Evolutionary conservation across 345 rosid genomes (phyloP), one percentile per base, ranked within the genome.

Genomic region (Rhodamnia rubescens): DNA sequence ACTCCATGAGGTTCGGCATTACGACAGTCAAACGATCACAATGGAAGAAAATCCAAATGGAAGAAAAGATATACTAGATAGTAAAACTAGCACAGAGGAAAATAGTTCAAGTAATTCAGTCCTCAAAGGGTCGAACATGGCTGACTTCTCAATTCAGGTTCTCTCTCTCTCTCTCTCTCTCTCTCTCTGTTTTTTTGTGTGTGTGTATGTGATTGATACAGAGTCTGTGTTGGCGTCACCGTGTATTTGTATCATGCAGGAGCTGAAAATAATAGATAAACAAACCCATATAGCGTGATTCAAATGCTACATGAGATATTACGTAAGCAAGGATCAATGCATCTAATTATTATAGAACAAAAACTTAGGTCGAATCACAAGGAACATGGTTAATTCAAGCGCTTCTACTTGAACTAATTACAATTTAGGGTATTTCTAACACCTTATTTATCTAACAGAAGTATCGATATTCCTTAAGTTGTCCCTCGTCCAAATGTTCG

Each of bases 21-120:
- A 56, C 0, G 27, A 56, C 1, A 4, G 26, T 56, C 7, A 0
- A 26, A 5, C 0, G 14, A 57, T 27, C 1, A 26, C 1, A 1
- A 2, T 10, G 61, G 29, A 11, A 24, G 27, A 57, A 57, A 57
- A 14, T 24, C 0, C 2, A 10, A 22, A 2, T 56, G 27, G 9
- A 56, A 10, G 0, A 57, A 6, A 57, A 57, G 29, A 57, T 57
- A 4, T 5, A 4, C 61, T 4, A 2, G 29, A 5, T 11, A 26
- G 27, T 57, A 26, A 10, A 24, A 11, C 3, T 0, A 57, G 7
- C 11, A 26, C 0, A 26, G 61, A 4, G 15, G 15, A 11, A 26
- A 4, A 57, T 1, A 57, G 3, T 56, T 56, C 59, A 4, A 11
- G 14, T 4, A 11, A 57, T 0, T 57, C 2, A 24, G 13, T 24